A percentile compares a stretch with the other conserved stretches of the same genome.
Evolutionary conservation across 2,329 filamentous ascomycete genomes (phyloP).

Genomic region (Xylariaceae sp.): DNA sequence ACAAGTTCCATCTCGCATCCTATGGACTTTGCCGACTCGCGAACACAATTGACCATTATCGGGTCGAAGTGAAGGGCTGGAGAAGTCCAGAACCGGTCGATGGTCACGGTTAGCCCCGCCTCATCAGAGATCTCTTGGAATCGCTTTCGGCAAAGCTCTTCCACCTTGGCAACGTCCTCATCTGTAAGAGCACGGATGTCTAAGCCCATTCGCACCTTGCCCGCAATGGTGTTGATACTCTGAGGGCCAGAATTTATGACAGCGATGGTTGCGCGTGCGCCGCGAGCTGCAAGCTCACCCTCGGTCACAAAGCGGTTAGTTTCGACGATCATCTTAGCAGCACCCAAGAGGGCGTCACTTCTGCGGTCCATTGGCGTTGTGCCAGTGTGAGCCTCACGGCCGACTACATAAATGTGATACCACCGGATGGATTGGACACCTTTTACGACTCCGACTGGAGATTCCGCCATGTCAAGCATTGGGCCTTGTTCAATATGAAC

Average conservation of each 20-base stretch:
- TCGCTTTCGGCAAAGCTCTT: slow-evolving; percentile 10
- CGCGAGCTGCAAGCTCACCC: background rate
- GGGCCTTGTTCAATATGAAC: slow-evolving; percentile 28
- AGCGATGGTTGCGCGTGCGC: slow-evolving; percentile 18
- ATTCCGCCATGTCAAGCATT: slow-evolving; percentile 16
- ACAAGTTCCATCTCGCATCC: slow-evolving; percentile 26
- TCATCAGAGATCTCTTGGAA: slow-evolving; percentile 20
- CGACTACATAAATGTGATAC: slow-evolving; percentile 35
- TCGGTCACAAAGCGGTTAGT: slow-evolving; percentile 18
- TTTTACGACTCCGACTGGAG: slow-evolving; percentile 20
- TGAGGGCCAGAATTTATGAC: slow-evolving; percentile 22
- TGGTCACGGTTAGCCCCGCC: slow-evolving; percentile 17
- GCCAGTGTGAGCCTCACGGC: slow-evolving; percentile 40
- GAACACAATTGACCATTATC: slow-evolving; percentile 27
- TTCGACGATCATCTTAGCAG: slow-evolving; percentile 25
- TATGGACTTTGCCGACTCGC: slow-evolving; percentile 14
- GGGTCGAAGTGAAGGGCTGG: slow-evolving; percentile 27
- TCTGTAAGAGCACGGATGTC: slow-evolving; percentile 8
- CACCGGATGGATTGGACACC: slow-evolving; percentile 30
- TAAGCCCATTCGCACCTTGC: slow-evolving; percentile 5
- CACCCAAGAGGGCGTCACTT: slow-evolving; percentile 30
- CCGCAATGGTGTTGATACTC: slow-evolving; percentile 13
- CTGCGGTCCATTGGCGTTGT: slow-evolving; percentile 34
- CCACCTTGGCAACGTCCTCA: slow-evolving; percentile 16
- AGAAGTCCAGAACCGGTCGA: slow-evolving; percentile 19